phyloP scores from a whole-genome alignment of 2,329 filamentous ascomycete genomes.

The Aaosphaeria arxii region DNA sequence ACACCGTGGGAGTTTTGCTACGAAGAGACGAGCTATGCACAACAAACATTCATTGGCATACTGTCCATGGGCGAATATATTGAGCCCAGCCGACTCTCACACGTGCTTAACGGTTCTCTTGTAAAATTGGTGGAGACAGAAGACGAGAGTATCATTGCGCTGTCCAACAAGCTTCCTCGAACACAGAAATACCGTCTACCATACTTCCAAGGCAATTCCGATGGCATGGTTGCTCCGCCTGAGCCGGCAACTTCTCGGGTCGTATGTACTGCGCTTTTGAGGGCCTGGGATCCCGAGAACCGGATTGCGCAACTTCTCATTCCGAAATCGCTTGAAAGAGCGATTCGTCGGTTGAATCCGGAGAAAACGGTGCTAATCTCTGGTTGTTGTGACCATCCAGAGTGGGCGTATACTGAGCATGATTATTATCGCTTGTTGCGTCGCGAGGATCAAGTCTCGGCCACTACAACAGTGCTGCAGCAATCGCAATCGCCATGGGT shows the following conservation, averaged over 20 bases:
- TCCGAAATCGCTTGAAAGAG: constrained; percentile 46
- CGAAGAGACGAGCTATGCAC: constrained; percentile 44
- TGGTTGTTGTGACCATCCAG: constrained; percentile 29
- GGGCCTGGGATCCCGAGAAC: constrained; percentile 60
- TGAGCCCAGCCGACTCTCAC: constrained; percentile 56
- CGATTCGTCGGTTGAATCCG: constrained; percentile 16
- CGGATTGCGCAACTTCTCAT: constrained; percentile 63
- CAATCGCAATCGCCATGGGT: constrained; percentile 16
- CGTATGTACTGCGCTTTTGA: constrained; percentile 66
- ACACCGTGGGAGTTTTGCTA: constrained; percentile 65
- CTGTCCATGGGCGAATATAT: constrained; percentile 66
- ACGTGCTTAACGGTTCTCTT: constrained; percentile 68
- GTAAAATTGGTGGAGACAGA: constrained; percentile 65
- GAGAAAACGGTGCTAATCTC: constrained; percentile 29
- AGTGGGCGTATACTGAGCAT: constrained; percentile 36
- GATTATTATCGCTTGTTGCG: constrained; percentile 10
- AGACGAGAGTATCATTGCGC: constrained; percentile 30
- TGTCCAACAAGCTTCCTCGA: constrained; percentile 30
- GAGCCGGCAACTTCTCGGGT: constrained; percentile 59
- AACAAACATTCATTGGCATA: constrained; percentile 58
- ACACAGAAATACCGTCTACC: constrained; percentile 58
- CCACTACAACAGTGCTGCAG: no score
- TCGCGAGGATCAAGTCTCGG: no score
- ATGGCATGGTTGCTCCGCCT: constrained; percentile 48
- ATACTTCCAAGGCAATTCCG: constrained; percentile 51